phyloP scores from a whole-genome alignment of 768 basidiomycete species.

The Macrolepiota albuminosa region DNA sequence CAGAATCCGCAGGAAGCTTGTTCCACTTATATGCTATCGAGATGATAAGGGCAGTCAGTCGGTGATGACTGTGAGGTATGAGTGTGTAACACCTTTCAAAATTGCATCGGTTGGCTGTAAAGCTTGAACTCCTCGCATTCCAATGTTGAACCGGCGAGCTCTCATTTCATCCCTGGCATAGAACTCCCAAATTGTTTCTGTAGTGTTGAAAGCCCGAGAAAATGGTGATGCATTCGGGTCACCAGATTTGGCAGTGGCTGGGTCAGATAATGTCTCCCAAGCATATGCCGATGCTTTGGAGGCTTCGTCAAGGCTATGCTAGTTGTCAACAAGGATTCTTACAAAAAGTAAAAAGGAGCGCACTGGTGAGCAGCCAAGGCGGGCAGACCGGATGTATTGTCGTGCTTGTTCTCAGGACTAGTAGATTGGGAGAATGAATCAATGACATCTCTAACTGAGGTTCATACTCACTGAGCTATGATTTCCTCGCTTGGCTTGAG shows the following conservation, averaged over 20 bases:
- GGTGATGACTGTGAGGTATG: background rate
- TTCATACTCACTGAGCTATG: background rate
- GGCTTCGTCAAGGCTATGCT: slow-evolving; percentile 23
- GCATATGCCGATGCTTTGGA: slow-evolving; percentile 27
- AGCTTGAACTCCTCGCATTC: slow-evolving; percentile 25
- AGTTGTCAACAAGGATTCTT: background rate
- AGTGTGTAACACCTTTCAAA: slow-evolving; percentile 8
- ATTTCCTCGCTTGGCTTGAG: background rate
- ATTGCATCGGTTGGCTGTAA: slow-evolving; percentile 20
- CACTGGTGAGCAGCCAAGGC: slow-evolving; percentile 23
- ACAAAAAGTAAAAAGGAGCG: background rate
- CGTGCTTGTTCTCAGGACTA: slow-evolving; percentile 8
- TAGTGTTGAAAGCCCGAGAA: slow-evolving; percentile 19
- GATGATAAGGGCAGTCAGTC: background rate
- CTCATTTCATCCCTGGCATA: slow-evolving; percentile 16
- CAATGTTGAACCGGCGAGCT: slow-evolving; percentile 24
- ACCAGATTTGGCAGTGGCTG: slow-evolving; percentile 19
- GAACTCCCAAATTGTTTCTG: slow-evolving; percentile 22
- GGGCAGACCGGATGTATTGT: slow-evolving; percentile 19
- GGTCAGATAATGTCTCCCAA: slow-evolving; percentile 27
- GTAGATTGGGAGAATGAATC: background rate
- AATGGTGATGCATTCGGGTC: slow-evolving; percentile 21
- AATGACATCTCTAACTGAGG: no score
- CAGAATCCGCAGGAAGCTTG: slow-evolving; percentile 2
- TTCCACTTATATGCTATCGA: slow-evolving; percentile 9